Evolutionary conservation across 768 basidiomycete species (phyloP).

Genomic region (Mycena chlorophos): DNA sequence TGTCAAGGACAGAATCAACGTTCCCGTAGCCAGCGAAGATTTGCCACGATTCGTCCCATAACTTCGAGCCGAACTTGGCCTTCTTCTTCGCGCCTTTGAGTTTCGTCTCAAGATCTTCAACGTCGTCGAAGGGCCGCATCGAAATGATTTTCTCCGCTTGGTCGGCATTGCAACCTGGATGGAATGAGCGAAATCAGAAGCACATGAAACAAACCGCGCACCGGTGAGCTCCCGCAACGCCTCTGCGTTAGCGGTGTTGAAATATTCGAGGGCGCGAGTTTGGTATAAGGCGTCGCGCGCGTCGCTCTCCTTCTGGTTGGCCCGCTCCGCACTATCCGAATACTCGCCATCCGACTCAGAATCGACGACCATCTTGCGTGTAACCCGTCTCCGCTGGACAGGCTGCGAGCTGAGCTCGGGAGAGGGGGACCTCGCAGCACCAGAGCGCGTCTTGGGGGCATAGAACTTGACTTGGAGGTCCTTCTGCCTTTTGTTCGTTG

Average conservation of each 20-base stretch:
- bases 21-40: slow-evolving; percentile 84
- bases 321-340: slow-evolving; percentile 52
- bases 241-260: slow-evolving; percentile 62
- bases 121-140: slow-evolving; percentile 76
- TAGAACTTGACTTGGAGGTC: no score
- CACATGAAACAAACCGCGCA: slow-evolving; percentile 31
- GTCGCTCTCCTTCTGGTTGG: slow-evolving; percentile 34
- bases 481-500: slow-evolving; percentile 2
- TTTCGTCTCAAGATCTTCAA: slow-evolving; percentile 73
- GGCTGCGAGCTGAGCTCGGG: slow-evolving; percentile 36
- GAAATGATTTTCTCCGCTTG: slow-evolving; percentile 80
- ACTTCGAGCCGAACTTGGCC: slow-evolving; percentile 77
- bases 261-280: slow-evolving; percentile 60
- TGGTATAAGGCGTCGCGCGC: slow-evolving; percentile 43
- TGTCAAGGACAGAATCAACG: slow-evolving; percentile 85
- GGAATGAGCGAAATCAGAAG: not conserved
- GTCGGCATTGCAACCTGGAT: slow-evolving; percentile 70
- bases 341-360: slow-evolving; percentile 65
- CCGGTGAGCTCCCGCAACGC: slow-evolving; percentile 77
- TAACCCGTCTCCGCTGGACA: slow-evolving; percentile 49
- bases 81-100: slow-evolving; percentile 88
- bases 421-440: slow-evolving; percentile 15
- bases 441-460: no score
- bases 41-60: slow-evolving; percentile 87
- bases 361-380: slow-evolving; percentile 60